phyloP scores from a whole-genome alignment of 345 rosid genomes.

The Citrus mangshanensis region DNA sequence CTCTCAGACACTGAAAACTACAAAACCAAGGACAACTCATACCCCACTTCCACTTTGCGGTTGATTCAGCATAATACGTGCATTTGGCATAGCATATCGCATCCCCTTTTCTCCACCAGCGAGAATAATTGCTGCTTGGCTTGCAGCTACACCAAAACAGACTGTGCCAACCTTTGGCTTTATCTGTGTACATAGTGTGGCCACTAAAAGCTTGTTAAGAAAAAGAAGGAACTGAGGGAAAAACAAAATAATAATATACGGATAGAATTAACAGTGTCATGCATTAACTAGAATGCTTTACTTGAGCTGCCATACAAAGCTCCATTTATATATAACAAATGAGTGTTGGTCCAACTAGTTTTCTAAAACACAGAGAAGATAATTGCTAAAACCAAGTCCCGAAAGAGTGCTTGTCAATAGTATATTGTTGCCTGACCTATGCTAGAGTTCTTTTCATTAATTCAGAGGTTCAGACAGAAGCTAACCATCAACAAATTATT shows the following conservation, averaged over 20 bases:
- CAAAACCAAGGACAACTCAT: conserved; percentile 22
- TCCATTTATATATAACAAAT: background rate
- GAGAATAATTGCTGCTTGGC: conserved; percentile 89
- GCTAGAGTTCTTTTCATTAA: background rate
- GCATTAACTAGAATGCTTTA: background rate
- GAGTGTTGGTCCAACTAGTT: background rate
- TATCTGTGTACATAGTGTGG: conserved; percentile 44
- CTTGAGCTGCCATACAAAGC: background rate
- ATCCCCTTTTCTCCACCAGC: conserved; percentile 98
- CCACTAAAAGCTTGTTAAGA: background rate
- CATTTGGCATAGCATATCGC: conserved; percentile 96
- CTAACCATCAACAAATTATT: background rate
- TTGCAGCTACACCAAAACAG: conserved; percentile 93
- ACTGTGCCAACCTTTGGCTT: conserved; percentile 95
- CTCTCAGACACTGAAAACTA: background rate
- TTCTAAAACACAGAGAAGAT: background rate
- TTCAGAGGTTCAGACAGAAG: background rate
- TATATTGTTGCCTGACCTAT: background rate
- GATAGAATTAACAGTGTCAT: background rate
- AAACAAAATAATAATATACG: background rate
- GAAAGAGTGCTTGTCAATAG: background rate
- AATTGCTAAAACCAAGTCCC: background rate
- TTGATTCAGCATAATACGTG: conserved; percentile 93
- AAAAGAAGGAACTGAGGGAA: background rate
- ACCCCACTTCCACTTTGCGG: conserved; percentile 94